Conservation (phyloP, 2,329 filamentous ascomycete genomes). For the Botrytis porri region DNA sequence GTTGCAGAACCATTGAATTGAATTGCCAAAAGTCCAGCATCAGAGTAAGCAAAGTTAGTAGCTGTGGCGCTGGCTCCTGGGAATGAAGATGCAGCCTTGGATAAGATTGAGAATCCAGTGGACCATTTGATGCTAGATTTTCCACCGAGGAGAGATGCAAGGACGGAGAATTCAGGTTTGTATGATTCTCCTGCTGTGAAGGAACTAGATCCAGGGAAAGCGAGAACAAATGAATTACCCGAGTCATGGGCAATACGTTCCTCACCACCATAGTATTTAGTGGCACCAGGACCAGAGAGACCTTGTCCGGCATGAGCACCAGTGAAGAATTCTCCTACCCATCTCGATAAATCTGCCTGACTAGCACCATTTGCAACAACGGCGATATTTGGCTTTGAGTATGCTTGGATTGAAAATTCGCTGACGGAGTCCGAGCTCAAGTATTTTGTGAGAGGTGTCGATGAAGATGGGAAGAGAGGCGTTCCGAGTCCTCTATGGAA, state of each 20-base stretch:
- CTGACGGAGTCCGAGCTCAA: constrained; percentile 72
- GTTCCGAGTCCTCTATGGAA: constrained; percentile 92
- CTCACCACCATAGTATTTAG: constrained; percentile 93
- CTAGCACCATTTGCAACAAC: constrained; percentile 86
- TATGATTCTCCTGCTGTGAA: constrained; percentile 64
- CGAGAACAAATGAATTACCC: constrained; percentile 83
- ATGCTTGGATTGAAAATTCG: constrained; percentile 74
- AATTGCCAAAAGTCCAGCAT: constrained; percentile 85
- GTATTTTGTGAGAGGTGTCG: constrained; percentile 74
- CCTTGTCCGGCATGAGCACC: constrained; percentile 56
- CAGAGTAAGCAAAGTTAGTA: constrained; percentile 82
- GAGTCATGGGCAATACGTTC: constrained; percentile 76
- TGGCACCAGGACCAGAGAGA: constrained; percentile 57
- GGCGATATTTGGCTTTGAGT: constrained; percentile 86
- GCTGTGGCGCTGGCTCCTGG: constrained; percentile 68
- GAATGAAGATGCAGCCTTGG: constrained; percentile 69
- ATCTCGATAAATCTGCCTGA: constrained; percentile 74
- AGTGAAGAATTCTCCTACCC: constrained; percentile 91
- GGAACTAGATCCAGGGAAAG: constrained; percentile 85
- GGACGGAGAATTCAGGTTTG: constrained; percentile 87
- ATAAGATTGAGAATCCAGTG: constrained; percentile 83
- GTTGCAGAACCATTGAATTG: constrained; percentile 72
- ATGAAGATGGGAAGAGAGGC: constrained; percentile 69
- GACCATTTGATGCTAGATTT: constrained; percentile 94
- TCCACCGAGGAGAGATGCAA: constrained; percentile 85